Evolutionary conservation across 306 rosid genomes (phyloP).

Genomic region (Gillenia trifoliata): DNA sequence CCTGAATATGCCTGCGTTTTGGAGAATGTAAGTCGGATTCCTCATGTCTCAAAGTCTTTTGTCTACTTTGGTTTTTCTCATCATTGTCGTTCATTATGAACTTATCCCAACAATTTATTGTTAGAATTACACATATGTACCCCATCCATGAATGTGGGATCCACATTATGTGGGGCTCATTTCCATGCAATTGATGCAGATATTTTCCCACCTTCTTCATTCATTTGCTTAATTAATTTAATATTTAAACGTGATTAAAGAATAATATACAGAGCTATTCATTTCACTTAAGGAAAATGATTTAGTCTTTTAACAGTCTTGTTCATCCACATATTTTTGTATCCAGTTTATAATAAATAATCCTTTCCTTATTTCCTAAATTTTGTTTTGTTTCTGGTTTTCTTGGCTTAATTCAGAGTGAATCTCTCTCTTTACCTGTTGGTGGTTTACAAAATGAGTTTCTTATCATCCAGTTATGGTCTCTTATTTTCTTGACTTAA

Average conservation of each 20-base stretch:
- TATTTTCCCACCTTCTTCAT: neutral
- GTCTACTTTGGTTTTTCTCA: neutral
- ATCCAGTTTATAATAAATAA: neutral
- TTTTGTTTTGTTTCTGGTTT: neutral
- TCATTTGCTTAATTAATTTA: neutral
- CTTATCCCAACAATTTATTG: neutral
- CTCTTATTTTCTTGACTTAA: neutral
- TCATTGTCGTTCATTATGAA: neutral
- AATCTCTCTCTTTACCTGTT: too few species aligned
- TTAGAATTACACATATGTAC: neutral
- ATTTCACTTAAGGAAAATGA: neutral
- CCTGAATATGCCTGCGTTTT: conserved; percentile 81
- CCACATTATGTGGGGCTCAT: neutral
- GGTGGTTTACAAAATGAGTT: neutral
- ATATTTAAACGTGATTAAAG: neutral
- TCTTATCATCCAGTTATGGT: neutral
- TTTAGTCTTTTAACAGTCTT: neutral
- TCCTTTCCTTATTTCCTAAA: neutral
- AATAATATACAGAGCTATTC: neutral
- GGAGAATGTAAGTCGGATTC: conserved; percentile 67
- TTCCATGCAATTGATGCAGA: neutral
- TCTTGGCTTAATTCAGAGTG: neutral
- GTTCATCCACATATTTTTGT: neutral
- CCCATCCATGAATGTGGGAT: neutral
- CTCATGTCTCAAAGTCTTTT: neutral